Conservation (phyloP, 257 asterid species). For the Forsythia viridissima region DNA sequence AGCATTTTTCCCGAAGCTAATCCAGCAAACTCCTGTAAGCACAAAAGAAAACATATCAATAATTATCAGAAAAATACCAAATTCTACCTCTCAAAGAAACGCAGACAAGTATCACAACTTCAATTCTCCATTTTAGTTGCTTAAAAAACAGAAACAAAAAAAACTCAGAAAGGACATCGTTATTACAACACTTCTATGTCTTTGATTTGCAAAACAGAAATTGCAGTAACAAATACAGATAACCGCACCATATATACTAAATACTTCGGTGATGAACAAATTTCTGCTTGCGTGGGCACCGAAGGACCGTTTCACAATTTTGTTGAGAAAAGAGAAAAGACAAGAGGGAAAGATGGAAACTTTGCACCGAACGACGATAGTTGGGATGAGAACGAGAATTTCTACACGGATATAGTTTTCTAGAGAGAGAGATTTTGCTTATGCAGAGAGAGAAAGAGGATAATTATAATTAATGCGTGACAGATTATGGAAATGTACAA, state of each 20-base stretch:
- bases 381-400: background rate
- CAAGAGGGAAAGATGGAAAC: background rate
- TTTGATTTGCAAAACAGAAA: background rate
- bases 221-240: background rate
- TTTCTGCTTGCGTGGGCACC: background rate
- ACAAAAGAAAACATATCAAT: background rate
- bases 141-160: background rate
- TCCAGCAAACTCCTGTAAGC: background rate
- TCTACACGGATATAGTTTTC: background rate
- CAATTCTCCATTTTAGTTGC: background rate
- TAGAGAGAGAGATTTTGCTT: conserved; percentile 25
- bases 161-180: background rate
- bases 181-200: background rate
- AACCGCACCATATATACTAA: background rate
- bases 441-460: conserved; percentile 12
- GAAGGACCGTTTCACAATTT: background rate
- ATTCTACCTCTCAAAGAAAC: background rate
- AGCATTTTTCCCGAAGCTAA: background rate
- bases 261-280: background rate
- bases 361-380: conserved; percentile 12
- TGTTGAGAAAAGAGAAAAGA: conserved; percentile 4
- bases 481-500: background rate
- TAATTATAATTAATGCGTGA: background rate
- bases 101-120: background rate
- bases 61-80: background rate